These are phyloP conservation scores for Puccinia hordei DNA, from an alignment of 1,284 basidiomycete species.

Conservation along the genomic window DNA sequence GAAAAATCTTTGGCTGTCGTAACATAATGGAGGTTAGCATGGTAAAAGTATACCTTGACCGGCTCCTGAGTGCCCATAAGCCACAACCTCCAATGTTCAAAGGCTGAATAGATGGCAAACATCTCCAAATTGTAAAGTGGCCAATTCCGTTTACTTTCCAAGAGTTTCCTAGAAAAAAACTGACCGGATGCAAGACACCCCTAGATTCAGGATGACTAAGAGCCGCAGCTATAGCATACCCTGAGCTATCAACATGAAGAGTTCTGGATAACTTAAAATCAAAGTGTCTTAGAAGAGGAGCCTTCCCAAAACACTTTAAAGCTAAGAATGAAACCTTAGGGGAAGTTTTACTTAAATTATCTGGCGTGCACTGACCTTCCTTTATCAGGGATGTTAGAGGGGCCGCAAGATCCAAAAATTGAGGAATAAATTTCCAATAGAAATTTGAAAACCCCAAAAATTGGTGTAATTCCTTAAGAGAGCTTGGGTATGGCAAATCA, in stretches of 20 bases:
- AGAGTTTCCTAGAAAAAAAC: too few species aligned
- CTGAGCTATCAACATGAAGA: conserved; percentile 32
- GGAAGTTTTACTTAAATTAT: background rate
- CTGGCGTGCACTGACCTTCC: background rate
- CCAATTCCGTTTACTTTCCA: too few species aligned
- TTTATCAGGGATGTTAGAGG: background rate
- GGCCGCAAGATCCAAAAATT: background rate
- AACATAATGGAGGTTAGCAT: too few species aligned
- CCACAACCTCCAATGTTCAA: too few species aligned
- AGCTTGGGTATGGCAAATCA: background rate
- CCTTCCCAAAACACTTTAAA: background rate
- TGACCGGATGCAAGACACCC: background rate
- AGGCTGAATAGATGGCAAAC: too few species aligned
- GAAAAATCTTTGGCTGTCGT: too few species aligned
- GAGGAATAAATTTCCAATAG: background rate
- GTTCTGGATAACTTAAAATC: background rate
- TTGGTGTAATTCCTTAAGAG: background rate
- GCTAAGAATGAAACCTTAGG: background rate
- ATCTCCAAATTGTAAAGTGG: too few species aligned
- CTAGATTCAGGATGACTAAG: conserved; percentile 34
- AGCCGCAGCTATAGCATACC: conserved; percentile 49
- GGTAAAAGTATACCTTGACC: too few species aligned
- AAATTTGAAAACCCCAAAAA: background rate
- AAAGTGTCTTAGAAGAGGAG: background rate
- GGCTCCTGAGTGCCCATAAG: too few species aligned